Percentiles rank a stretch among this genome's conserved stretches.
These are phyloP conservation scores for Fusarium sp. DNA, from an alignment of 2,329 filamentous ascomycete genomes.

Conservation along the genomic window DNA sequence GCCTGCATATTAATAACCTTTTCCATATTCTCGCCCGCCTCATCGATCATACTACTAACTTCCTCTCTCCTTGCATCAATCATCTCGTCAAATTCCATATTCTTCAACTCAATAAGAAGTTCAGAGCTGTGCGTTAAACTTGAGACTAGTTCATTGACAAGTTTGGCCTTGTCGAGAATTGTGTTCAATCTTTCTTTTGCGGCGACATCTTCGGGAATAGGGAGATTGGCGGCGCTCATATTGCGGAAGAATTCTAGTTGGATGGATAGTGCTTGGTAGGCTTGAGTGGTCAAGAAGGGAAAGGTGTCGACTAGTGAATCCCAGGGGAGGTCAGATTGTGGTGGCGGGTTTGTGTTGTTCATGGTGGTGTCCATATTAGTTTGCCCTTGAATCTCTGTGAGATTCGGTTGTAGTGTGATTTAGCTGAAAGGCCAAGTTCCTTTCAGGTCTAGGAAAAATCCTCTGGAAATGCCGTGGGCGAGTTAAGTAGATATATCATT, in stretches of 20 bases:
- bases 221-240: neutral
- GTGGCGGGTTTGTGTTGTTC: neutral
- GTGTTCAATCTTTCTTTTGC: neutral
- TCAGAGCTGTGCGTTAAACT: neutral
- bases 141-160: neutral
- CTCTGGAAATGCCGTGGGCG: neutral
- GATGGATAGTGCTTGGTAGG: neutral
- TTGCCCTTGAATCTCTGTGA: fast-evolving
- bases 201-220: neutral
- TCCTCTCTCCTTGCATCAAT: neutral
- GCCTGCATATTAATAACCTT: neutral
- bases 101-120: neutral
- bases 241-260: neutral
- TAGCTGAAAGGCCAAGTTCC: fast-evolving
- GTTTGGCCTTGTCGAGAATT: neutral
- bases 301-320: neutral
- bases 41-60: neutral
- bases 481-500: neutral
- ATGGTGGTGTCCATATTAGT: neutral
- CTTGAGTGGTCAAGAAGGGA: neutral
- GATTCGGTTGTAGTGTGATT: too few relatives aligned
- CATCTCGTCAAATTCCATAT: too few relatives aligned
- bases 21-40: neutral
- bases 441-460: neutral
- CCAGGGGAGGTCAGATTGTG: neutral